Evolutionary conservation across 345 rosid genomes (phyloP).

Genomic region (Citrus cavaleriei): DNA sequence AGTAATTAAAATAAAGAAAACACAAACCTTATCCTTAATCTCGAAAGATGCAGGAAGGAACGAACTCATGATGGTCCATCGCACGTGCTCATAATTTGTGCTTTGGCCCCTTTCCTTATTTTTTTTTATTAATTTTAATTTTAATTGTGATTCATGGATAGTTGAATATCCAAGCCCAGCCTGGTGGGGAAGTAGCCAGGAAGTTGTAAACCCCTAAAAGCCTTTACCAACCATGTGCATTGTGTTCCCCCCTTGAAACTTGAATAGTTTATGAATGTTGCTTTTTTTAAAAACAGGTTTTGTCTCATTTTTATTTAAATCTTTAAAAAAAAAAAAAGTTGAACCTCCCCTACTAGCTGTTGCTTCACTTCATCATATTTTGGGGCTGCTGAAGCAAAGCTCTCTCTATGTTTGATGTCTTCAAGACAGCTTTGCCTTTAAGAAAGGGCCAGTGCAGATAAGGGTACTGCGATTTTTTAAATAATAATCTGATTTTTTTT

Average conservation of each 20-base stretch:
- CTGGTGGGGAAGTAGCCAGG: background rate
- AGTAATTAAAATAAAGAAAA: background rate
- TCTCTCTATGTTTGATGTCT: background rate
- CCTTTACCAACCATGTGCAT: background rate
- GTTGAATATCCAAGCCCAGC: too few species aligned
- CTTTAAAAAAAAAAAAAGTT: too few species aligned
- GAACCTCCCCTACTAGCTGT: too few species aligned
- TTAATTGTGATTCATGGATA: background rate
- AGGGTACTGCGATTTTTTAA: too few species aligned
- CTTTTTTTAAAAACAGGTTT: too few species aligned
- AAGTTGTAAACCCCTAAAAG: background rate
- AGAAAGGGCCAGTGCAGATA: background rate
- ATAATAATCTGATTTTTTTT: too few species aligned
- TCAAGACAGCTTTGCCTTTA: background rate
- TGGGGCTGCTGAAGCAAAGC: background rate
- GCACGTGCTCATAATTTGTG: background rate
- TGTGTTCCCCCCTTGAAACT: background rate
- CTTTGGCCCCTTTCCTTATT: background rate
- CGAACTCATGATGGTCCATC: background rate
- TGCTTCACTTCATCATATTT: background rate
- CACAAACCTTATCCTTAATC: background rate
- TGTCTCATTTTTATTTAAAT: too few species aligned
- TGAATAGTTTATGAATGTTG: too few species aligned
- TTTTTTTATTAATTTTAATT: background rate
- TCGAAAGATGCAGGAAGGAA: background rate